These are phyloP conservation scores for Vigna radiata DNA, from an alignment of 306 rosid species.

Conservation along the genomic window DNA sequence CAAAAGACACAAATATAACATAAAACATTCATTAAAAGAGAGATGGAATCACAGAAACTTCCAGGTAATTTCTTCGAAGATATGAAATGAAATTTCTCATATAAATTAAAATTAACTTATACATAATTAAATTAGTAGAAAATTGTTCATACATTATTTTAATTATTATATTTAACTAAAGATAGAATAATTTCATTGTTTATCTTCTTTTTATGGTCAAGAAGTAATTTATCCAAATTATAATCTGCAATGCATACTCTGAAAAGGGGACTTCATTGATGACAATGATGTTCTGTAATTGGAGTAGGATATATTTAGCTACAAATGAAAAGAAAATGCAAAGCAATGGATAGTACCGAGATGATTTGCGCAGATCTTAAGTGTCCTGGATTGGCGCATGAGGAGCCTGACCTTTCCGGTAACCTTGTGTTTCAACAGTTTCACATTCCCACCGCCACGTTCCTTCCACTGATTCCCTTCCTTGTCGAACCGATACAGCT, in stretches of 20 bases:
- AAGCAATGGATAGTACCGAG: neutral
- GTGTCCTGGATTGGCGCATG: conserved; percentile 1
- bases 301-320: neutral
- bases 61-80: neutral
- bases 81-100: too few species aligned
- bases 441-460: neutral
- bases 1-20: neutral
- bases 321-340: neutral
- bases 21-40: neutral
- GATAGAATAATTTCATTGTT: too few species aligned
- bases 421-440: neutral
- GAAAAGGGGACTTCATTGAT: too few species aligned
- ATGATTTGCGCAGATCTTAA: conserved; percentile 14
- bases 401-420: neutral
- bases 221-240: too few species aligned
- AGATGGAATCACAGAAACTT: too few species aligned
- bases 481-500: conserved; percentile 9
- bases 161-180: too few species aligned
- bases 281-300: too few species aligned
- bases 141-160: too few species aligned
- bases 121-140: too few species aligned
- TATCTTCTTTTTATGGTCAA: too few species aligned
- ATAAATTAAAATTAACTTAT: too few species aligned
- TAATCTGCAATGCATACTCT: too few species aligned
- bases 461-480: conserved; percentile 13